These are phyloP conservation scores for Metschnikowia amazonensis DNA, from an alignment of 805 yeast species.

Conservation along the genomic window DNA sequence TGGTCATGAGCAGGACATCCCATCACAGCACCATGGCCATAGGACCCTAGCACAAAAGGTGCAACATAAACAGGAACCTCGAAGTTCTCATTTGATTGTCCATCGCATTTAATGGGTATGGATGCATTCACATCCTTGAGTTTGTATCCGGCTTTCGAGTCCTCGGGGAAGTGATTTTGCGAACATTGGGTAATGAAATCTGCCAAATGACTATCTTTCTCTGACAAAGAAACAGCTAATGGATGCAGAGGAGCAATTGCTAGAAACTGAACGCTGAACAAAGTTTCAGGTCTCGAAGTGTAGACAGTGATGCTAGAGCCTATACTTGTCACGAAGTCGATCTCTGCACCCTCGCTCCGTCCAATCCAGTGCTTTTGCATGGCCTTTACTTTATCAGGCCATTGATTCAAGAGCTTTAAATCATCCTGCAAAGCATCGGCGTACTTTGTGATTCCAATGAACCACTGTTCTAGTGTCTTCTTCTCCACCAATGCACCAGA, in stretches of 20 bases:
- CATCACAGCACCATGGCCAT: constrained; percentile 96
- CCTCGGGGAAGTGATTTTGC: constrained; percentile 36
- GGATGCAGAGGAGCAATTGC: constrained; percentile 77
- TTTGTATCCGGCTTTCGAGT: constrained; percentile 52
- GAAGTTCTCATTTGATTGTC: constrained; percentile 13
- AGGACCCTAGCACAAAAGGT: constrained; percentile 79
- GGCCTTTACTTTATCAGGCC: constrained; percentile 86
- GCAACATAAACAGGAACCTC: constrained; percentile 79
- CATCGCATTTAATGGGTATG: constrained; percentile 55
- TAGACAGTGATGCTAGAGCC: constrained; percentile 47
- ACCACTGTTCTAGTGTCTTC: constrained; percentile 83
- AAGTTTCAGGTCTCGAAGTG: constrained; percentile 89
- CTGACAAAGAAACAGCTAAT: constrained; percentile 40
- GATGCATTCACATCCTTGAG: constrained; percentile 42
- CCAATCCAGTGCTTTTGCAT: constrained; percentile 98
- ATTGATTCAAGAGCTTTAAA: constrained; percentile 53
- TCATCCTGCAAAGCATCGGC: constrained; percentile 68
- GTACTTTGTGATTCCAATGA: constrained; percentile 80
- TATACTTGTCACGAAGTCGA: constrained; percentile 44
- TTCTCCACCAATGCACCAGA: constrained; percentile 95
- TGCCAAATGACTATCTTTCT: constrained; percentile 37
- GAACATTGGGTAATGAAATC: constrained; percentile 47
- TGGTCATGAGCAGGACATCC: constrained; percentile 95
- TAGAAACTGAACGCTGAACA: constrained; percentile 75
- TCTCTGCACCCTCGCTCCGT: constrained; percentile 72